Percentiles rank a stretch among this genome's conserved stretches.
Conservation (phyloP, 768 basidiomycete species). For the Glaciozyma antarctica region DNA sequence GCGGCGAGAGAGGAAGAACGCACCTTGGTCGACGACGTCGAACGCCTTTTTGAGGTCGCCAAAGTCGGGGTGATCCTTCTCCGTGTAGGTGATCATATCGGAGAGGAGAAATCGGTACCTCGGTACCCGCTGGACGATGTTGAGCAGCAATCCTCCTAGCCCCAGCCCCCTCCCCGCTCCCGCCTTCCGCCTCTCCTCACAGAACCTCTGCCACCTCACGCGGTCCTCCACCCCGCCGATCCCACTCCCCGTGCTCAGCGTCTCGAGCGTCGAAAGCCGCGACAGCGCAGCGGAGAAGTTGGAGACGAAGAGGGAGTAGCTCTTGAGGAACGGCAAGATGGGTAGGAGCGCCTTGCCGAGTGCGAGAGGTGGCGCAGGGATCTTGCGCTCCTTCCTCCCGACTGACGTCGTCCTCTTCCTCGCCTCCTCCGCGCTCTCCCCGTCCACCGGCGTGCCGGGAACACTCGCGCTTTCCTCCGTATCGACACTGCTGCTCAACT, state of each 20-base stretch:
- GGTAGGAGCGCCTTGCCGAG: conserved; percentile 29
- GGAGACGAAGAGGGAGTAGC: conserved; percentile 34
- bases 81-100: conserved; percentile 29
- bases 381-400: too few species aligned
- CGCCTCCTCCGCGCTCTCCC: neutral
- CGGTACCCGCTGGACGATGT: conserved; percentile 34
- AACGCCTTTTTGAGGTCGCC: conserved; percentile 19
- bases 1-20: neutral
- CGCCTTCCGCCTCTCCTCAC: neutral
- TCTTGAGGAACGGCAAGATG: conserved; percentile 34
- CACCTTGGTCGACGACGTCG: conserved; percentile 30
- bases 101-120: conserved; percentile 30
- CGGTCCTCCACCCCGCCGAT: neutral
- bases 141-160: conserved; percentile 31
- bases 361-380: conserved; percentile 2
- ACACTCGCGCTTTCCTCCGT: neutral
- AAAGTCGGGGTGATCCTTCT: conserved; percentile 27
- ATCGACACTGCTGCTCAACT: conserved; percentile 10
- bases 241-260: neutral
- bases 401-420: neutral
- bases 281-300: conserved; percentile 27
- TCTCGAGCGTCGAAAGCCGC: conserved; percentile 21
- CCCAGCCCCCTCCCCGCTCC: conserved; percentile 22
- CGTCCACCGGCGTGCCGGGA: neutral
- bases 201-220: conserved; percentile 9